These are phyloP conservation scores for Exophiala bonariae DNA, from an alignment of 2,329 filamentous ascomycete genomes.

Conservation along the genomic window DNA sequence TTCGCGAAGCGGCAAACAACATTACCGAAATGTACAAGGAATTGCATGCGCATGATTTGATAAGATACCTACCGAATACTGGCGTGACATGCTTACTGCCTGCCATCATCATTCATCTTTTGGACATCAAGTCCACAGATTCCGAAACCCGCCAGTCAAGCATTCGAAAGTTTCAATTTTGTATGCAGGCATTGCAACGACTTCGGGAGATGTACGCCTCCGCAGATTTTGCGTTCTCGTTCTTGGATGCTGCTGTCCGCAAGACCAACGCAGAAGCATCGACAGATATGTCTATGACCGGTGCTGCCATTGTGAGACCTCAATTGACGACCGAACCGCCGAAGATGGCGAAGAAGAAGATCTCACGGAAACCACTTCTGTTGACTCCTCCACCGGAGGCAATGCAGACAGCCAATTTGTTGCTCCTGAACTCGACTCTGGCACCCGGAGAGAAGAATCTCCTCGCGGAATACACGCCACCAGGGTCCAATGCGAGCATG, in stretches of 20 bases:
- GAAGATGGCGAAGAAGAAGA: constrained; percentile 8
- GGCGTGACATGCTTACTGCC: constrained; percentile 89
- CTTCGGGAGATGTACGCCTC: constrained; percentile 87
- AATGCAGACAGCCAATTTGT: constrained; percentile 20
- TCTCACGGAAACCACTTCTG: constrained; percentile 7
- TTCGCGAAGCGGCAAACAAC: constrained; percentile 78
- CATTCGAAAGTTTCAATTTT: constrained; percentile 80
- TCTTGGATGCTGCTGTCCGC: constrained; percentile 90
- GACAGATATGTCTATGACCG: background rate
- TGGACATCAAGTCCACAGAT: constrained; percentile 85
- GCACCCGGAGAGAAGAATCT: constrained; percentile 21
- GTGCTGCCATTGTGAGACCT: background rate
- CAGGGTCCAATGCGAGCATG: constrained; percentile 17
- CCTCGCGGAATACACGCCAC: constrained; percentile 23
- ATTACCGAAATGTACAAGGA: constrained; percentile 83
- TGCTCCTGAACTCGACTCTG: constrained; percentile 21
- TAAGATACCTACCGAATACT: constrained; percentile 80
- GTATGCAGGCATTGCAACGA: constrained; percentile 87
- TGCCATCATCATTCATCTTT: constrained; percentile 88
- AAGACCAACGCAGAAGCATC: constrained; percentile 58
- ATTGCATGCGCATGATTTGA: constrained; percentile 70
- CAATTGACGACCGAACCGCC: background rate
- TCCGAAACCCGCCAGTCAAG: constrained; percentile 70
- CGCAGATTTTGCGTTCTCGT: constrained; percentile 93
- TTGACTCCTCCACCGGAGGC: constrained; percentile 28